phyloP scores from a whole-genome alignment of 2,329 filamentous ascomycete genomes.

The Akanthomyces uredinophilus region DNA sequence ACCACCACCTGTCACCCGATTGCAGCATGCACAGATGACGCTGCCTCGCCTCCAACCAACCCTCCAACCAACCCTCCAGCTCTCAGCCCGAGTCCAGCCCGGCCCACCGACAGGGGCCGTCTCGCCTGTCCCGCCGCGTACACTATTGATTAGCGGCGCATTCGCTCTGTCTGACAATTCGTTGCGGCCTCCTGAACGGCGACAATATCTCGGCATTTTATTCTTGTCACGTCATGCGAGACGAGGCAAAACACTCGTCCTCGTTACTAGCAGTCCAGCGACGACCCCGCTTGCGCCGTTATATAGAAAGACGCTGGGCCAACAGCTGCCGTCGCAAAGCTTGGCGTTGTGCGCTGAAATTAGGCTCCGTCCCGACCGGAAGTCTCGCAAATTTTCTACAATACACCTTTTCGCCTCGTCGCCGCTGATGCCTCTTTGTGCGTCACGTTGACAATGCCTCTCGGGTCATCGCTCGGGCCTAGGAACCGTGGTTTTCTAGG shows the following conservation, averaged over 20 bases:
- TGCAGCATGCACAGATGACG: not conserved
- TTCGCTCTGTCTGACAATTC: not conserved
- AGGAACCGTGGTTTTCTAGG: slow-evolving; percentile 48
- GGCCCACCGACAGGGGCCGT: slow-evolving; percentile 9
- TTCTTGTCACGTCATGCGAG: slow-evolving; percentile 9
- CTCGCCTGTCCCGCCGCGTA: slow-evolving; percentile 2
- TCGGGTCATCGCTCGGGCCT: slow-evolving; percentile 25
- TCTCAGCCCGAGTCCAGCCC: slow-evolving; percentile 10
- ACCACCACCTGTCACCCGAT: slow-evolving; percentile 3
- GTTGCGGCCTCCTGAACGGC: slow-evolving; percentile 2
- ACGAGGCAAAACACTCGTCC: not conserved
- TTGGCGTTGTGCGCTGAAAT: slow-evolving; percentile 11
- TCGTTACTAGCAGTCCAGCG: not conserved
- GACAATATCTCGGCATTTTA: not conserved
- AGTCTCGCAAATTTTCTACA: not conserved
- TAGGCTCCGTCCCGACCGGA: not conserved
- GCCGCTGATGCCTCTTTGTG: not conserved
- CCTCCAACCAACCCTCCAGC: slow-evolving; percentile 10
- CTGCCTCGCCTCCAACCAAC: slow-evolving; percentile 9
- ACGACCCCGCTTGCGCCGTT: not conserved
- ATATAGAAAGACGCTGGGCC: not conserved
- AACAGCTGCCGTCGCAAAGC: not conserved
- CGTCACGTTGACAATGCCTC: slow-evolving; percentile 22
- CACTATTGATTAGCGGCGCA: slow-evolving; percentile 11
- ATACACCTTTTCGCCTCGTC: not conserved